Evolutionary conservation across 1,139 yeast genomes (phyloP).

Genomic region (Pichia sp.): DNA sequence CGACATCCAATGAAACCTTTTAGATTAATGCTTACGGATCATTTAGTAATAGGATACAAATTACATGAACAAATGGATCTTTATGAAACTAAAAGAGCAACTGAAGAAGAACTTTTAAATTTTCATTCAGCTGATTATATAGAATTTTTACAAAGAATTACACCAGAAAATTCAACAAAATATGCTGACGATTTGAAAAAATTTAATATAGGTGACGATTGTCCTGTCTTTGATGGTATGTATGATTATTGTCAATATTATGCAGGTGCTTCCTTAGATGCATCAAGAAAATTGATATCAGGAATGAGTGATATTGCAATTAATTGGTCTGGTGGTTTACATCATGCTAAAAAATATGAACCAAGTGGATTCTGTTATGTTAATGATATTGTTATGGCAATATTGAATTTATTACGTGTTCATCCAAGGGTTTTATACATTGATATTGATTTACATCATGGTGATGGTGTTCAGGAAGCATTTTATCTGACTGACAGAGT

Average conservation of each 20-base stretch:
- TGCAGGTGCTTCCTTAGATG: conserved; percentile 97
- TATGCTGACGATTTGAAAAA: conserved; percentile 88
- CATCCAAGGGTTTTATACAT: conserved; percentile 94
- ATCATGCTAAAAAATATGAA: conserved; percentile 93
- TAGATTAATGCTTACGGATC: conserved; percentile 88
- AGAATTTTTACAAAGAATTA: conserved; percentile 67
- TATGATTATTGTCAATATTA: conserved; percentile 91
- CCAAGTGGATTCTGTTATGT: conserved; percentile 95
- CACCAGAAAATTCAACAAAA: conserved; percentile 82
- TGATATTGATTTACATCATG: conserved; percentile 96
- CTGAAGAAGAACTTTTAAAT: conserved; percentile 65
- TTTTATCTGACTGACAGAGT: conserved; percentile 94
- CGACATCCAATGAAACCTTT: conserved; percentile 99
- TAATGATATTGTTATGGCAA: conserved; percentile 84
- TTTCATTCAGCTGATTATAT: conserved; percentile 89
- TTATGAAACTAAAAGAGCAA: conserved; percentile 76
- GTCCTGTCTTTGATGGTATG: conserved; percentile 94
- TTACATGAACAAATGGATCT: conserved; percentile 86
- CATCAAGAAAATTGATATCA: conserved; percentile 85
- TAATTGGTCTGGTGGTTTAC: conserved; percentile 95
- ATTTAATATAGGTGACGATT: conserved; percentile 95
- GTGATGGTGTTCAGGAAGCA: conserved; percentile 98
- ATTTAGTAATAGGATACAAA: conserved; percentile 77
- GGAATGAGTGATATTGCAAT: conserved; percentile 95
- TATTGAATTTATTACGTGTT: conserved; percentile 78